These are phyloP conservation scores for Hymenotorrendiella dingleyae DNA, from an alignment of 2,329 filamentous ascomycete genomes.

Conservation along the genomic window DNA sequence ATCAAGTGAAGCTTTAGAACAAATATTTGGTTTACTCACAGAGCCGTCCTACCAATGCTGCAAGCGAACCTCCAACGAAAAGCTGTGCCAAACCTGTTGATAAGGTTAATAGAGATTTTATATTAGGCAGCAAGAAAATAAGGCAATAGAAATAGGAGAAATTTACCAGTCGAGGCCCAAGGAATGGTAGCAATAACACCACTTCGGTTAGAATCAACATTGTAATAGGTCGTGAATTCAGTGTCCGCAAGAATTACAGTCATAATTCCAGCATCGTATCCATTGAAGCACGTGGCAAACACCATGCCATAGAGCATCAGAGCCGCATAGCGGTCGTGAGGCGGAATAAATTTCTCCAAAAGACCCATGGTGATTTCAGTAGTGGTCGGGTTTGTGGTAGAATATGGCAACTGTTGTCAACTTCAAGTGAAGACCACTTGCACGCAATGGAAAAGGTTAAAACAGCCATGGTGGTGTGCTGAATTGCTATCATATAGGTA, in stretches of 20 bases:
- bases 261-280: conserved; percentile 38
- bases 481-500: too few relatives aligned
- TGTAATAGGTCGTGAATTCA: conserved; percentile 37
- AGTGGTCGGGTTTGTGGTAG: neutral
- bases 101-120: too few relatives aligned
- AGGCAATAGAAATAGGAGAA: too few relatives aligned
- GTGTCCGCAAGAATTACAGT: conserved; percentile 38
- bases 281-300: conserved; percentile 37
- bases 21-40: too few relatives aligned
- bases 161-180: conserved; percentile 37
- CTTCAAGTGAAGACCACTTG: too few relatives aligned
- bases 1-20: too few relatives aligned
- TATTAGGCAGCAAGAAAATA: too few relatives aligned
- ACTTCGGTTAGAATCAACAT: conserved; percentile 30
- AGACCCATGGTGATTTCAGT: conserved; percentile 25
- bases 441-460: too few relatives aligned
- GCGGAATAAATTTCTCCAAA: conserved; percentile 32
- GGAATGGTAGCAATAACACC: conserved; percentile 37
- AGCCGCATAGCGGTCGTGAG: conserved; percentile 34
- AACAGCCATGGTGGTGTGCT: too few relatives aligned
- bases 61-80: conserved; percentile 35
- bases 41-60: conserved; percentile 33
- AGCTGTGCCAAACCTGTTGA: conserved; percentile 34
- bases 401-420: neutral
- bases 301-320: conserved; percentile 34